These are phyloP conservation scores for Puccinia hordei DNA, from an alignment of 1,284 basidiomycete genomes.

Conservation along the genomic window DNA sequence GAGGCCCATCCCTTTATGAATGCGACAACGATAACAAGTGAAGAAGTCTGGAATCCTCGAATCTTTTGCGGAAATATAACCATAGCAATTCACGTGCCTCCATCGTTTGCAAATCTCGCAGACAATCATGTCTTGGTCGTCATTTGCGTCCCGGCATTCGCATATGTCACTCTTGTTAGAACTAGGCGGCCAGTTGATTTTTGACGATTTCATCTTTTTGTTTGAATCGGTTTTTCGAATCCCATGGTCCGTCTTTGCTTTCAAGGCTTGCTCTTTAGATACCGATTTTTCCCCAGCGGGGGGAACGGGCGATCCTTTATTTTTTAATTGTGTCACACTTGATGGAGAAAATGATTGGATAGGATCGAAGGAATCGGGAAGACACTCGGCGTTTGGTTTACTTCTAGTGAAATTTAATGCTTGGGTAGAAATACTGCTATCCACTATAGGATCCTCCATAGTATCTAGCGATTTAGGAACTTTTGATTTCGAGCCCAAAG, in stretches of 20 bases:
- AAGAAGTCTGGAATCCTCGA: constrained; percentile 37
- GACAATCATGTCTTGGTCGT: constrained; percentile 40
- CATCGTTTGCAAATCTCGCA: constrained; percentile 39
- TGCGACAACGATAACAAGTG: constrained; percentile 38
- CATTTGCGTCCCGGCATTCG: constrained; percentile 40
- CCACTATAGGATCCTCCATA: constrained; percentile 21
- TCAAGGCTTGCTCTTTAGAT: neutral
- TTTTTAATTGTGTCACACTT: neutral
- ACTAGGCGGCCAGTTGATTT: neutral
- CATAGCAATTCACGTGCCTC: constrained; percentile 46
- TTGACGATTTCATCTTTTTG: constrained; percentile 11
- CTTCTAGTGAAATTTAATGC: neutral
- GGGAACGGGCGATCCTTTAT: neutral
- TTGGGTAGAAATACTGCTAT: constrained; percentile 14
- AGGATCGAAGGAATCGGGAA: constrained; percentile 21
- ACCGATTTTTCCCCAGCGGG: neutral
- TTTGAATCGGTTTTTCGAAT: neutral
- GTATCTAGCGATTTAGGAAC: neutral
- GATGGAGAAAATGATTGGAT: constrained; percentile 19
- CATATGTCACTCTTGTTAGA: constrained; percentile 25
- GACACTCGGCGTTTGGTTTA: neutral
- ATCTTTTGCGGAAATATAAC: constrained; percentile 37
- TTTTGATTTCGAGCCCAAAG: neutral
- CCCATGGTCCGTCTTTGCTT: neutral
- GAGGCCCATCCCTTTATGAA: constrained; percentile 33